These are phyloP conservation scores for Dictyostelium intermedium DNA, from an alignment of 78 protist genomes.

Conservation along the genomic window DNA sequence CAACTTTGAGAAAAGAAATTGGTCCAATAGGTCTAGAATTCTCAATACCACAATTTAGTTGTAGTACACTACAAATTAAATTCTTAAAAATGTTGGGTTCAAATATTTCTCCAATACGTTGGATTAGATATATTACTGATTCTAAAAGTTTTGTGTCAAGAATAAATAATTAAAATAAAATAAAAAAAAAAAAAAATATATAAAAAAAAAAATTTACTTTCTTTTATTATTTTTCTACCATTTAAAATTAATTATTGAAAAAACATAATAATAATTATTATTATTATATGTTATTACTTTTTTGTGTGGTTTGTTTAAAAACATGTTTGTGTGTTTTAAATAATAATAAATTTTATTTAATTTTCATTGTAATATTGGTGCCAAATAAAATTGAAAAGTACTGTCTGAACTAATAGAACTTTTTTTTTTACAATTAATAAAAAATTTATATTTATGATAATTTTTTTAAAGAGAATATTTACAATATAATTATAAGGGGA, in stretches of 20 bases:
- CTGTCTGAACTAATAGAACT: neutral
- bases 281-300: too few relatives aligned
- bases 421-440: neutral
- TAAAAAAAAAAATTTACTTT: too few relatives aligned
- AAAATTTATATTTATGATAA: too few relatives aligned
- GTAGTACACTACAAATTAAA: conserved; percentile 70
- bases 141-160: conserved; percentile 62
- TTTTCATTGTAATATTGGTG: neutral
- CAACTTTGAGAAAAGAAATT: conserved; percentile 74
- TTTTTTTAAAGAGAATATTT: too few relatives aligned
- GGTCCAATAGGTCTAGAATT: conserved; percentile 90
- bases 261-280: too few relatives aligned
- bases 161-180: neutral
- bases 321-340: too few relatives aligned
- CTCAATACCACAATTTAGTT: conserved; percentile 87
- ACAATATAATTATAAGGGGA: conserved; percentile 14
- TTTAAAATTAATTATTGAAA: too few relatives aligned
- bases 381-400: neutral
- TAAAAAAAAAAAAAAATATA: too few relatives aligned
- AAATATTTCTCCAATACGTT: conserved; percentile 9
- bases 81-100: conserved; percentile 46
- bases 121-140: conserved; percentile 59
- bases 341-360: too few relatives aligned
- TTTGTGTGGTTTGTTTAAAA: too few relatives aligned
- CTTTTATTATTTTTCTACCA: too few relatives aligned